Percentiles rank a stretch among this genome's conserved stretches.
Conservation (phyloP, 148 eudicot species). For the Vaccinium macrocarpon region DNA sequence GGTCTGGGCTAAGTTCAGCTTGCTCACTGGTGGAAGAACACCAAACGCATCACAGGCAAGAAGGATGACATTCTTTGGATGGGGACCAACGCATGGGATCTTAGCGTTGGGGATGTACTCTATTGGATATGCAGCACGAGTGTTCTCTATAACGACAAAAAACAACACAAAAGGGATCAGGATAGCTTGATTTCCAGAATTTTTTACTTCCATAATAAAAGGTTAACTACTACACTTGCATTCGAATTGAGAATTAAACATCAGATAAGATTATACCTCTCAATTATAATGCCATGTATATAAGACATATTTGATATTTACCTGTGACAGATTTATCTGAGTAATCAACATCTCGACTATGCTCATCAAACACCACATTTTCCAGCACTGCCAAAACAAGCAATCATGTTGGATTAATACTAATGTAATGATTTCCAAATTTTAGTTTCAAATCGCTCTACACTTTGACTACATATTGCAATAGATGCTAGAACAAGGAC, state of each 20-base stretch:
- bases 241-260: background rate
- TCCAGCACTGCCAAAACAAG: constrained; percentile 56
- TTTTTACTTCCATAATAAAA: background rate
- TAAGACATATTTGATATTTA: constrained; percentile 11
- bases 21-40: constrained; percentile 86
- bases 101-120: constrained; percentile 78
- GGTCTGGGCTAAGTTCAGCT: constrained; percentile 69
- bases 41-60: constrained; percentile 87
- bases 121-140: constrained; percentile 82
- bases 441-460: background rate
- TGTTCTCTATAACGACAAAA: constrained; percentile 46
- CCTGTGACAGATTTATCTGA: constrained; percentile 85
- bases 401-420: background rate
- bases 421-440: background rate
- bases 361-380: constrained; percentile 93
- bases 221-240: no score
- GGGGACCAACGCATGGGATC: constrained; percentile 79
- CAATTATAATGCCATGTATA: background rate
- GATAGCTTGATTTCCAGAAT: background rate
- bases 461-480: background rate
- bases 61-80: constrained; percentile 74
- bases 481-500: background rate
- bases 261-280: background rate
- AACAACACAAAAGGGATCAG: background rate
- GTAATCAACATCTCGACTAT: constrained; percentile 79